Conservation (phyloP, 129 eudicot species). For the Tanacetum coccineum region DNA sequence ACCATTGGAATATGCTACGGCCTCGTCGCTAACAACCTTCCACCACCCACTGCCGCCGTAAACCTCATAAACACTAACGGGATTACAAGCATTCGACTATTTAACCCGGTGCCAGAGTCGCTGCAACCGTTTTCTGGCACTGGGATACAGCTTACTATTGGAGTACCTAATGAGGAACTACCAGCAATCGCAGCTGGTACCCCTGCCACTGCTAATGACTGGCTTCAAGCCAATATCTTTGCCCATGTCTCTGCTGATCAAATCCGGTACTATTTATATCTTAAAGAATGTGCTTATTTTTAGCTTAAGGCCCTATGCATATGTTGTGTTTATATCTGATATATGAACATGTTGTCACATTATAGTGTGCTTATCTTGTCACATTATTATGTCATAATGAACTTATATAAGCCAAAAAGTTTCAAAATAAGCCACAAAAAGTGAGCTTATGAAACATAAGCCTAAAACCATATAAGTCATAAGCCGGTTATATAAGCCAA, state of each 20-base stretch:
- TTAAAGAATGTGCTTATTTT: too few relatives aligned
- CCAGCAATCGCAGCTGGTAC: slow-evolving; percentile 47
- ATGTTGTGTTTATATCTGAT: too few relatives aligned
- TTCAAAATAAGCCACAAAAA: too few relatives aligned
- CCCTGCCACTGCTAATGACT: slow-evolving; percentile 31
- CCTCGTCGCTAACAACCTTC: slow-evolving; percentile 59
- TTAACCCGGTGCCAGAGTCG: slow-evolving; percentile 52
- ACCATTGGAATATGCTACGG: slow-evolving; percentile 81
- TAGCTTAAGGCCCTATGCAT: too few relatives aligned
- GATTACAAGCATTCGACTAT: slow-evolving; percentile 52
- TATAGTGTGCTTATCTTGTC: too few relatives aligned
- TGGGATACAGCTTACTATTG: slow-evolving; percentile 60
- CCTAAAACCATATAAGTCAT: too few relatives aligned
- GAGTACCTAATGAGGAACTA: slow-evolving; percentile 65
- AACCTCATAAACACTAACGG: slow-evolving; percentile 53
- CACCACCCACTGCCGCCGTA: slow-evolving; percentile 45
- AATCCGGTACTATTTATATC: slow-evolving; percentile 21
- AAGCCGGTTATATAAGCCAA: too few relatives aligned
- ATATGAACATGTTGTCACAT: too few relatives aligned
- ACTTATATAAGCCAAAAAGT: too few relatives aligned
- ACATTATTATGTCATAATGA: too few relatives aligned
- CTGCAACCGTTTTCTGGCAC: slow-evolving; percentile 52
- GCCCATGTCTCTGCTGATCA: slow-evolving; percentile 39
- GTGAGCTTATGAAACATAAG: too few relatives aligned
- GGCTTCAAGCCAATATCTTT: slow-evolving; percentile 64